Evolutionary conservation across 139 green algal genomes (phyloP).

Genomic region (Chlorella sp.): DNA sequence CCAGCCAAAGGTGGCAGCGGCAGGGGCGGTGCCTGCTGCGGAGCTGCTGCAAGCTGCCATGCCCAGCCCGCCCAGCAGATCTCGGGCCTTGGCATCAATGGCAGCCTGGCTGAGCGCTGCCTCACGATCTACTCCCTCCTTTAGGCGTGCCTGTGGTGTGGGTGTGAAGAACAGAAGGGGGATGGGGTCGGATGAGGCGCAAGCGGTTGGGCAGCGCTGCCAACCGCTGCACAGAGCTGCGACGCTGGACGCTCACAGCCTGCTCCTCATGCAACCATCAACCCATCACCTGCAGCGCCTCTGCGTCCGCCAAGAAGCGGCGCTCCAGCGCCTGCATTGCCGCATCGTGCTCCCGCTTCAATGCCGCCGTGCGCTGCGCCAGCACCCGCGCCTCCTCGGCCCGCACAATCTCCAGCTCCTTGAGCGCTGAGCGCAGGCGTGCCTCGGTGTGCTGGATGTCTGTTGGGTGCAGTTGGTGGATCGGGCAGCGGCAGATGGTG

Average conservation of each 20-base stretch:
- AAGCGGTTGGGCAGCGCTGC: too few species aligned
- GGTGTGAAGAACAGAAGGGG: too few species aligned
- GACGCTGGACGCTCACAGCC: too few species aligned
- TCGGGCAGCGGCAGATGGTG: too few species aligned
- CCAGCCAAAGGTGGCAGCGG: too few species aligned
- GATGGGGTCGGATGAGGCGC: too few species aligned
- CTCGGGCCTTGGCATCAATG: neutral
- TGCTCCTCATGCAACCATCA: too few species aligned
- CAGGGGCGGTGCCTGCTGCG: too few species aligned
- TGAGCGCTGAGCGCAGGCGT: neutral
- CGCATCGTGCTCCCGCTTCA: neutral
- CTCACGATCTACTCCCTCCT: neutral
- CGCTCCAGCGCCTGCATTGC: slow-evolving; percentile 10
- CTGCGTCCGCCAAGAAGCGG: neutral
- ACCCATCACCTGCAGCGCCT: slow-evolving; percentile 11
- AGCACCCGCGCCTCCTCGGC: slow-evolving; percentile 5
- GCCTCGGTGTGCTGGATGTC: neutral
- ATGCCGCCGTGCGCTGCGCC: neutral
- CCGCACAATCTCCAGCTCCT: slow-evolving; percentile 10
- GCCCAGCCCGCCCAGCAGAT: neutral
- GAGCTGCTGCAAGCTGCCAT: neutral
- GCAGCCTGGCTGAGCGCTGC: neutral
- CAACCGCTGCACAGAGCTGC: too few species aligned
- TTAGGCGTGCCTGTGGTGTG: neutral
- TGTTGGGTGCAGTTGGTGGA: neutral